A percentile compares a stretch with the other conserved stretches of the same genome.
phyloP scores from a whole-genome alignment of 2,329 filamentous ascomycete species.

The Xylariaceae sp. region DNA sequence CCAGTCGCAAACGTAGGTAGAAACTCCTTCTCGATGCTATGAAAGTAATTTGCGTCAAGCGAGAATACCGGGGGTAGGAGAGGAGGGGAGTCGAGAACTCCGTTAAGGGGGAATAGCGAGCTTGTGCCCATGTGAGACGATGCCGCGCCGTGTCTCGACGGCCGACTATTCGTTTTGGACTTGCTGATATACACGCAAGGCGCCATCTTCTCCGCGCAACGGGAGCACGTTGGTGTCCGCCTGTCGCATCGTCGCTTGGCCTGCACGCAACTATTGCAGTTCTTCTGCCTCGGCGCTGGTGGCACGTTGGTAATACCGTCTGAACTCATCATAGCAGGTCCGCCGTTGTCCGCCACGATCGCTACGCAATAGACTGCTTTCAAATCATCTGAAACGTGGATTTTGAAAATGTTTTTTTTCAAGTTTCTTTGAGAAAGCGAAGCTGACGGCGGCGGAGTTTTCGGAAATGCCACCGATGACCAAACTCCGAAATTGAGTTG shows the following conservation, averaged over 20 bases:
- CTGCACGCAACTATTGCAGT: conserved; percentile 35
- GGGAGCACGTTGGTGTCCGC: conserved; percentile 32
- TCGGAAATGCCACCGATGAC: neutral
- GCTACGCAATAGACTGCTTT: too few relatives aligned
- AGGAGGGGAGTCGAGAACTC: too few relatives aligned
- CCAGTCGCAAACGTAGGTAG: neutral
- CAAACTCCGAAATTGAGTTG: neutral
- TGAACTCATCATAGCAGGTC: too few relatives aligned
- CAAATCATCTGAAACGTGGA: too few relatives aligned
- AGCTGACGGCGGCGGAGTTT: neutral
- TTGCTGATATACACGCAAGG: conserved; percentile 29
- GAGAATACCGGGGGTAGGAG: conserved; percentile 4
- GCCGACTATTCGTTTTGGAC: conserved; percentile 6
- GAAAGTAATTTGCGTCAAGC: conserved; percentile 11
- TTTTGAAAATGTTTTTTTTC: too few relatives aligned
- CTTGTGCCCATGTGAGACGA: conserved; percentile 1
- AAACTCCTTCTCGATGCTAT: neutral
- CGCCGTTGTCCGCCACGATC: too few relatives aligned
- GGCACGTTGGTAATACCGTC: too few relatives aligned
- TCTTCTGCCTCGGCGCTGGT: conserved; percentile 32
- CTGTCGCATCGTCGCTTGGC: conserved; percentile 37
- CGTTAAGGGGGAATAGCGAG: conserved; percentile 5
- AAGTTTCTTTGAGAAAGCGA: neutral
- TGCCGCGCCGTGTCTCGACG: conserved; percentile 1
- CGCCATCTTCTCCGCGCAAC: conserved; percentile 33